These are phyloP conservation scores for Saturnispora zaruensis DNA, from an alignment of 805 yeast species.

Conservation along the genomic window DNA sequence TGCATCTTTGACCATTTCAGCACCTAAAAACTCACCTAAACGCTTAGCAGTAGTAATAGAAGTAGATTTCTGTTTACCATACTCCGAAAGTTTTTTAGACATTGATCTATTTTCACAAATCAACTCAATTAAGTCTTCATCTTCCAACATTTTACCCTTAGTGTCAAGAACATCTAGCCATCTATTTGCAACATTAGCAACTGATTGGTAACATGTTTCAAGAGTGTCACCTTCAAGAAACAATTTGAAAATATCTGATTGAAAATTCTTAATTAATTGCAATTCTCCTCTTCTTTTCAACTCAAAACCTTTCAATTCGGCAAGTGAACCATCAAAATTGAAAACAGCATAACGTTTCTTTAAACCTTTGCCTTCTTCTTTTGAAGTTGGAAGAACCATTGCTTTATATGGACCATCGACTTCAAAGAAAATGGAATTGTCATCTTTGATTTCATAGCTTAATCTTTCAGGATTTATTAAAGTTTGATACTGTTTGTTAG, in stretches of 20 bases:
- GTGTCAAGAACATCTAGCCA: conserved; percentile 93
- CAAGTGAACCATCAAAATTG: conserved; percentile 86
- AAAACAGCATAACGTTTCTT: conserved; percentile 97
- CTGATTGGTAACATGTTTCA: conserved; percentile 76
- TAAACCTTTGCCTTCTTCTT: conserved; percentile 94
- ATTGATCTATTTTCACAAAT: conserved; percentile 94
- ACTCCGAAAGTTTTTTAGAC: conserved; percentile 86
- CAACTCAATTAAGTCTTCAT: conserved; percentile 86
- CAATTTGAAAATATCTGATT: conserved; percentile 84
- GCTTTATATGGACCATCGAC: conserved; percentile 99
- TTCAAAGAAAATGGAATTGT: conserved; percentile 93
- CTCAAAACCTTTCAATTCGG: conserved; percentile 95
- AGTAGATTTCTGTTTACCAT: conserved; percentile 84
- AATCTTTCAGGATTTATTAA: conserved; percentile 59
- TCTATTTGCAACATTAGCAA: conserved; percentile 86
- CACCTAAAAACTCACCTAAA: conserved; percentile 89
- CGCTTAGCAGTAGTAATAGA: conserved; percentile 93
- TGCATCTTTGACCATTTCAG: conserved; percentile 92
- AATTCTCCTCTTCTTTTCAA: conserved; percentile 94
- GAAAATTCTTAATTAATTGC: conserved; percentile 88
- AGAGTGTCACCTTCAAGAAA: conserved; percentile 79
- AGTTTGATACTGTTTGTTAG: conserved; percentile 91
- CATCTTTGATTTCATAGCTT: conserved; percentile 70
- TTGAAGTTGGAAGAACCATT: conserved; percentile 93
- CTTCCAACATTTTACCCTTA: conserved; percentile 78